Percentiles rank a stretch among this genome's conserved stretches.
These are phyloP conservation scores for Rhodotorula toruloides DNA, from an alignment of 768 basidiomycete genomes.

Conservation along the genomic window DNA sequence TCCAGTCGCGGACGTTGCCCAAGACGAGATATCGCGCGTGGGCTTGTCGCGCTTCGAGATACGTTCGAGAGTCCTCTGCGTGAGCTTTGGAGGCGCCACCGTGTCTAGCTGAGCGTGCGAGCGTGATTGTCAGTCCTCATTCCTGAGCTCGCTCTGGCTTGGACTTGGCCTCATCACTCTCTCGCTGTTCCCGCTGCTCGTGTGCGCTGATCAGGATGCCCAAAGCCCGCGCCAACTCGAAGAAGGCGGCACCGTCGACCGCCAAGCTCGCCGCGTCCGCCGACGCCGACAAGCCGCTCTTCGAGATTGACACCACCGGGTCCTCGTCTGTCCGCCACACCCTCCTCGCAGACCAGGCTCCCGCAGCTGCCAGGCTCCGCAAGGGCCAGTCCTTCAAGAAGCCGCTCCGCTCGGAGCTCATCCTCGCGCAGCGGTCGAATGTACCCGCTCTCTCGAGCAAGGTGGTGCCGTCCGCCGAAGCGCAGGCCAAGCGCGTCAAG, in stretches of 20 bases:
- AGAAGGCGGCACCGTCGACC: slow-evolving; percentile 28
- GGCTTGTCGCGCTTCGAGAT: not conserved
- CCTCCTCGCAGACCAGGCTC: slow-evolving; percentile 26
- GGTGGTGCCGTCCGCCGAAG: slow-evolving; percentile 15
- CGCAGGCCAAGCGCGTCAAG: slow-evolving; percentile 24
- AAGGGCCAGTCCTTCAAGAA: slow-evolving; percentile 36
- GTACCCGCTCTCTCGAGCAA: slow-evolving; percentile 29
- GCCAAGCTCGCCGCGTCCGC: not conserved
- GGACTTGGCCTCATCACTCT: not conserved
- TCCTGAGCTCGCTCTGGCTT: not conserved
- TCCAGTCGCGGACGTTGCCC: not conserved
- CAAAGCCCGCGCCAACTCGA: slow-evolving; percentile 27
- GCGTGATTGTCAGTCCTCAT: not conserved
- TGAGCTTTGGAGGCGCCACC: not conserved
- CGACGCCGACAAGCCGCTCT: slow-evolving; percentile 17
- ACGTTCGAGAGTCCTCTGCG: not conserved
- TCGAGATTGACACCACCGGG: slow-evolving; percentile 34
- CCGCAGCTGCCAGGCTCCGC: slow-evolving; percentile 16
- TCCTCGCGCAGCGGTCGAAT: slow-evolving; percentile 39
- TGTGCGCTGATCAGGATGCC: not conserved
- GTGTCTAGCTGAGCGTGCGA: not conserved
- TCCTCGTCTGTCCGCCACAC: slow-evolving; percentile 15
- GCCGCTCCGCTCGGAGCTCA: slow-evolving; percentile 35
- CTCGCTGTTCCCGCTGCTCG: not conserved
- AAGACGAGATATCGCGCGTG: no score